Evolutionary conservation across 2,329 filamentous ascomycete species (phyloP).

Genomic region (Pseudogymnoascus sp.): DNA sequence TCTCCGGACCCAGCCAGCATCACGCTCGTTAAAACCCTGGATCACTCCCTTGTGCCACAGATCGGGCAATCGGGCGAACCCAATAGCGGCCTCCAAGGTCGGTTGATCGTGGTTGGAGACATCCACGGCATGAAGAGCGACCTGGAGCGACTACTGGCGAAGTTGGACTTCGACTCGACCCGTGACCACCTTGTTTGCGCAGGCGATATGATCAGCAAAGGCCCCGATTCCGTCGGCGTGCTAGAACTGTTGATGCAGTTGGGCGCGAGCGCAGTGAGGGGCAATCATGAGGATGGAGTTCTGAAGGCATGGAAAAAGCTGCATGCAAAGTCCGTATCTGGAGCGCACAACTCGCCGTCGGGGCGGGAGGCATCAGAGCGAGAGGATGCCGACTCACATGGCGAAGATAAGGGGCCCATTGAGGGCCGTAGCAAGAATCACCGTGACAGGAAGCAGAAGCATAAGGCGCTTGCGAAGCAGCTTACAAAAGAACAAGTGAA

Average conservation of each 20-base stretch:
- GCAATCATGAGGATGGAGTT: slow-evolving; percentile 86
- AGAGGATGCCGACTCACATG: slow-evolving; percentile 14
- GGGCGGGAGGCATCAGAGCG: slow-evolving; percentile 25
- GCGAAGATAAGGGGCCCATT: not conserved
- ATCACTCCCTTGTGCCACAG: not conserved
- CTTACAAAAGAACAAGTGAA: slow-evolving; percentile 47
- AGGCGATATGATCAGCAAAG: slow-evolving; percentile 79
- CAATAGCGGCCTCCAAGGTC: slow-evolving; percentile 16
- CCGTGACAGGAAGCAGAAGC: slow-evolving; percentile 15
- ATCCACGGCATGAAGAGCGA: slow-evolving; percentile 80
- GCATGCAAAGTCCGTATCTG: slow-evolving; percentile 21
- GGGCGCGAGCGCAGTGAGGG: slow-evolving; percentile 74
- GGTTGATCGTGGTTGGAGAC: slow-evolving; percentile 80
- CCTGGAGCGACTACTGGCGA: slow-evolving; percentile 57
- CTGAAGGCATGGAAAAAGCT: slow-evolving; percentile 54
- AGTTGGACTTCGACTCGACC: slow-evolving; percentile 54
- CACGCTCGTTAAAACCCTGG: not conserved
- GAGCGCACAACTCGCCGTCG: slow-evolving; percentile 13
- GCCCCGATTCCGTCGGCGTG: slow-evolving; percentile 73
- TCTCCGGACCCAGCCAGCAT: not conserved
- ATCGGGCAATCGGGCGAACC: not conserved
- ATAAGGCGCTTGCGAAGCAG: slow-evolving; percentile 23
- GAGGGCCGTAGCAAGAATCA: not conserved
- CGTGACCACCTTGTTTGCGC: slow-evolving; percentile 69
- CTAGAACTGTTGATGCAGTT: slow-evolving; percentile 67